A percentile compares a stretch with the other conserved stretches of the same genome.
Evolutionary conservation across 2,329 filamentous ascomycete genomes (phyloP).

Genomic region (Paraphoma chrysanthemicola): DNA sequence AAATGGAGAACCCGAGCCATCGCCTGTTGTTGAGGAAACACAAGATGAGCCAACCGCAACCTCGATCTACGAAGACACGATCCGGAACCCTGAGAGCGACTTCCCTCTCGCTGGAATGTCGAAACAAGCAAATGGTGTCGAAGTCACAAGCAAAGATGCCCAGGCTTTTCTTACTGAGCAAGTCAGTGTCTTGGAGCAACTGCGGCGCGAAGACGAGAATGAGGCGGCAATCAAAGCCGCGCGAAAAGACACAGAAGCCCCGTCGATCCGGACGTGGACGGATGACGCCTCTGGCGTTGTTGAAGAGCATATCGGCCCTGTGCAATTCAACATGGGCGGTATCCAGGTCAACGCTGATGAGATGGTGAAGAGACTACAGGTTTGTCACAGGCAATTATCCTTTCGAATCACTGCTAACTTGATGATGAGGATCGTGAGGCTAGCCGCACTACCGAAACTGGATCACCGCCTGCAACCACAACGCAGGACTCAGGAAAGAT

Average conservation of each 20-base stretch:
- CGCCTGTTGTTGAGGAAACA: constrained; percentile 15
- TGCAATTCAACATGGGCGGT: constrained; percentile 98
- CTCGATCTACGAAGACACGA: constrained; percentile 77
- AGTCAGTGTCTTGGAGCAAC: constrained; percentile 74
- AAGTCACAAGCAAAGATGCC: constrained; percentile 74
- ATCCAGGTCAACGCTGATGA: constrained; percentile 96
- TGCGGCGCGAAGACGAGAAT: constrained; percentile 66
- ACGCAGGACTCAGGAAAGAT: constrained; percentile 40
- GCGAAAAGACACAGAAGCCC: constrained; percentile 42
- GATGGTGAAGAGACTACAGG: constrained; percentile 86
- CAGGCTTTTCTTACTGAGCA: constrained; percentile 81
- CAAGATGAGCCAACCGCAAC: constrained; percentile 65
- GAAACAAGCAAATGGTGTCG: constrained; percentile 57
- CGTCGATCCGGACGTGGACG: constrained; percentile 24
- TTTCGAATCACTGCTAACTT: too few species aligned
- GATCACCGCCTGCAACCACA: constrained; percentile 29
- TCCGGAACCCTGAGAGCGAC: constrained; percentile 73
- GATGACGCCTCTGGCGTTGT: constrained; percentile 48
- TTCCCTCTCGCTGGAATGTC: constrained; percentile 43
- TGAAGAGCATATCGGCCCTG: constrained; percentile 79
- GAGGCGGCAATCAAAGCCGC: constrained; percentile 52
- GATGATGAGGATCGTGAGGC: constrained; percentile 45
- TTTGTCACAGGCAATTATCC: constrained; percentile 45
- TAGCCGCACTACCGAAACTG: constrained; percentile 36
- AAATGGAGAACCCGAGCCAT: constrained; percentile 12